Percentiles rank a stretch among this genome's conserved stretches.
Evolutionary conservation across 352 stramenopile species (phyloP).

Genomic region (Globisporangium nagaii): DNA sequence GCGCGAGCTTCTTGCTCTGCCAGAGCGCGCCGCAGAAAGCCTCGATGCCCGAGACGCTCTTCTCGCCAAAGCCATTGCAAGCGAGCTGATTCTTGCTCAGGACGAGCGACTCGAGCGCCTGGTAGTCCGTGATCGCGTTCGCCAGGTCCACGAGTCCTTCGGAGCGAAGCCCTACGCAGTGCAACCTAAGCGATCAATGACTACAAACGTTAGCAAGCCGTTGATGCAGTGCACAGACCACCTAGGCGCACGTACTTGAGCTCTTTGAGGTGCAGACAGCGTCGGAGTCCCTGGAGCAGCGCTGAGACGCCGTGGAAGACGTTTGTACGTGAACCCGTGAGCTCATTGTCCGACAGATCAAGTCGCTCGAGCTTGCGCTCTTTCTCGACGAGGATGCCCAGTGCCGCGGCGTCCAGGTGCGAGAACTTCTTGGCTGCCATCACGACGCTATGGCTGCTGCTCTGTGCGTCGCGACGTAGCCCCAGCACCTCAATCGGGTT

Average conservation of each 20-base stretch:
- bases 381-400: slow-evolving; percentile 42
- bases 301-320: slow-evolving; percentile 52
- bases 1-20: slow-evolving; percentile 28
- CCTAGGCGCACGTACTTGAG: slow-evolving; percentile 47
- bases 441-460: slow-evolving; percentile 17
- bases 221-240: too few relatives aligned
- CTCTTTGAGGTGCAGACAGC: slow-evolving; percentile 37
- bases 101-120: slow-evolving; percentile 36
- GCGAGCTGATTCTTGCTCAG: slow-evolving; percentile 42
- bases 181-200: too few relatives aligned
- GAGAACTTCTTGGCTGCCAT: slow-evolving; percentile 31
- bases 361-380: slow-evolving; percentile 45
- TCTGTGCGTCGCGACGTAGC: slow-evolving; percentile 24
- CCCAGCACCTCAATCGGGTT: slow-evolving; percentile 22
- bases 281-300: slow-evolving; percentile 40
- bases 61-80: slow-evolving; percentile 54
- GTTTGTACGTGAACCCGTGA: slow-evolving; percentile 41
- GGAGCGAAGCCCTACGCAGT: slow-evolving; percentile 28
- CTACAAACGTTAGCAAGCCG: too few relatives aligned
- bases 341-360: slow-evolving; percentile 43
- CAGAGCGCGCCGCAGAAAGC: slow-evolving; percentile 52
- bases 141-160: slow-evolving; percentile 50
- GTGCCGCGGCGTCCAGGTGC: slow-evolving; percentile 54
- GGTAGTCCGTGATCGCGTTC: slow-evolving; percentile 31
- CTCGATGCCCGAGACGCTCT: slow-evolving; percentile 41